Evolutionary conservation across 495 filamentous ascomycete genomes (phyloP).

Genomic region (Neurospora sp.): DNA sequence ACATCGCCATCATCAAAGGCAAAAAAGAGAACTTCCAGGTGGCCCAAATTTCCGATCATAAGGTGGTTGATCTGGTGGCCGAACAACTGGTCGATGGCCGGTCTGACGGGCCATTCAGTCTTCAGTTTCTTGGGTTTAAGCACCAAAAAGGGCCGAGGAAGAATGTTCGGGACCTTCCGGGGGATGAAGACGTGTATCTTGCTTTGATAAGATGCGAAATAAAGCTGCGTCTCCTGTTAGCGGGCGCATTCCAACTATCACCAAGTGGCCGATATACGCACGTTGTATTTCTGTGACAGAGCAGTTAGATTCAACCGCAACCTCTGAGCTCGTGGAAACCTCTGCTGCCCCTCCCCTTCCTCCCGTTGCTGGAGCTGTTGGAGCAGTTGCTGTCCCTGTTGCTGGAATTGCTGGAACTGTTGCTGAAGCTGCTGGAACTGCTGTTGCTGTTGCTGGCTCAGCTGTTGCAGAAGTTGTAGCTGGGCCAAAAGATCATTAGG

Average conservation of each 20-base stretch:
- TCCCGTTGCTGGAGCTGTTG: constrained; percentile 5
- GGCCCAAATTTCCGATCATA: constrained; percentile 67
- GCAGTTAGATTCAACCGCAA: constrained; percentile 39
- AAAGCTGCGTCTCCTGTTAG: constrained; percentile 33
- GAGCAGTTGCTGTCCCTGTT: neutral
- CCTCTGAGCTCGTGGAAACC: constrained; percentile 24
- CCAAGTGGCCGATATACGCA: constrained; percentile 4
- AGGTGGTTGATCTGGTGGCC: constrained; percentile 74
- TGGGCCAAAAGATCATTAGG: neutral
- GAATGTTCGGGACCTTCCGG: constrained; percentile 48
- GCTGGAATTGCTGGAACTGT: neutral
- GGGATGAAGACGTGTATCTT: constrained; percentile 70
- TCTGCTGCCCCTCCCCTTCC: neutral
- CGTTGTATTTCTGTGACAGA: constrained; percentile 40
- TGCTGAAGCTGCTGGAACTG: neutral
- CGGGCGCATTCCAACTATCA: neutral
- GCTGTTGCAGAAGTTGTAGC: neutral
- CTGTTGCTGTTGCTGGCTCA: neutral
- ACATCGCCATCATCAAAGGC: constrained; percentile 86
- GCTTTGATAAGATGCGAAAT: constrained; percentile 65
- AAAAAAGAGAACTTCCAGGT: constrained; percentile 67
- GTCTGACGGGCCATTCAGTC: constrained; percentile 27
- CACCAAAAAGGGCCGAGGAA: constrained; percentile 50
- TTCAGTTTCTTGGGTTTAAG: constrained; percentile 51
- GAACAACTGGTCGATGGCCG: constrained; percentile 43